Evolutionary conservation across 257 asterid species (phyloP).

Genomic region (Verbascum thapsus): DNA sequence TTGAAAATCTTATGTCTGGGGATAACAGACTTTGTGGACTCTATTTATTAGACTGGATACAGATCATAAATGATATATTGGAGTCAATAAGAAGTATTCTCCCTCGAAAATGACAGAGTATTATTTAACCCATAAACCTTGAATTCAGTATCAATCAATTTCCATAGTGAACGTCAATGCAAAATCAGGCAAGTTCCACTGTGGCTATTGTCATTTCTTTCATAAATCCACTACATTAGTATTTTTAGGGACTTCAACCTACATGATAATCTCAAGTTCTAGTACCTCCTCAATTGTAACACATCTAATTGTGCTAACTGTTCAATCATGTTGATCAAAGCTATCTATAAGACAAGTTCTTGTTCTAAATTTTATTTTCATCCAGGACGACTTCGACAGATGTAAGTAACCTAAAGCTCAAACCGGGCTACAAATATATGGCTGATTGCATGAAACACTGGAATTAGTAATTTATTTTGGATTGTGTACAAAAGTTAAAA

Average conservation of each 20-base stretch:
- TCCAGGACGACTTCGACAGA: conserved; percentile 7
- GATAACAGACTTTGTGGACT: conserved; percentile 22
- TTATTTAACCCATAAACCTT: conserved; percentile 5
- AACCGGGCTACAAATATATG: conserved; percentile 13
- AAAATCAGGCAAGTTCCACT: conserved; percentile 4
- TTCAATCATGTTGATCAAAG: no score
- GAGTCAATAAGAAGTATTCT: background rate
- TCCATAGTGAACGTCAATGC: background rate
- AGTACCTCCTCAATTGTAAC: conserved; percentile 17
- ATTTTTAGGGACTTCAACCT: conserved; percentile 6
- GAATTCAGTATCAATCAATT: conserved; percentile 3
- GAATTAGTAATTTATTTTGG: conserved; percentile 2
- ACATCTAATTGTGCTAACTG: no score
- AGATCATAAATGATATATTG: conserved; percentile 16
- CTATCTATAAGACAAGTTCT: conserved; percentile 13
- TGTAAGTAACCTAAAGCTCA: conserved; percentile 9
- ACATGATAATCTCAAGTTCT: conserved; percentile 8
- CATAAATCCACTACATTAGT: conserved; percentile 8
- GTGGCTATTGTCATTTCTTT: background rate
- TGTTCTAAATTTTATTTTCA: conserved; percentile 12
- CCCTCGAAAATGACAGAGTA: conserved; percentile 8
- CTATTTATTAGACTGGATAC: background rate
- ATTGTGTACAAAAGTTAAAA: conserved; percentile 7
- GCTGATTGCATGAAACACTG: conserved; percentile 8
- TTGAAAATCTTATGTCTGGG: conserved; percentile 12